phyloP scores from a whole-genome alignment of 2,329 filamentous ascomycete genomes.

The Alternaria gaisen region DNA sequence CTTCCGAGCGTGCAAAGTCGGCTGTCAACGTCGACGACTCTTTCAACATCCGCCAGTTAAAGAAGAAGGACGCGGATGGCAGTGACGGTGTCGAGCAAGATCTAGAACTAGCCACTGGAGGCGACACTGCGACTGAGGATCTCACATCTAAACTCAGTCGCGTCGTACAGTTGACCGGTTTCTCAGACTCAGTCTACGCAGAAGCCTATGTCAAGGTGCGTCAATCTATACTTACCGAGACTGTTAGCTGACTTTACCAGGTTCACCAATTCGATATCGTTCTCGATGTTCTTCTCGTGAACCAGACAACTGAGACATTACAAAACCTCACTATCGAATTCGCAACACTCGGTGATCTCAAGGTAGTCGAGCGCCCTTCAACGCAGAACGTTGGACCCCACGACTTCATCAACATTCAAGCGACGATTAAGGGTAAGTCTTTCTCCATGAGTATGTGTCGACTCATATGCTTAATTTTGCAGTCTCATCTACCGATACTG shows the following conservation, averaged over 20 bases:
- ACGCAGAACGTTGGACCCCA: slow-evolving; percentile 95
- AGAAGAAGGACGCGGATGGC: slow-evolving; percentile 84
- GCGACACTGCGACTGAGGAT: slow-evolving; percentile 84
- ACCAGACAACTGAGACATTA: slow-evolving; percentile 94
- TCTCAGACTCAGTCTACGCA: slow-evolving; percentile 98
- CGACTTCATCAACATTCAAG: slow-evolving; percentile 98
- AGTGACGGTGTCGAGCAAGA: slow-evolving; percentile 88
- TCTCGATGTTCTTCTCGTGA: slow-evolving; percentile 93
- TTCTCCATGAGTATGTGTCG: slow-evolving; percentile 37
- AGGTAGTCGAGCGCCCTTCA: slow-evolving; percentile 95
- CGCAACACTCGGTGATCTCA: slow-evolving; percentile 95
- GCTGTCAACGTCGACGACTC: slow-evolving; percentile 96
- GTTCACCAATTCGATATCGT: slow-evolving; percentile 98
- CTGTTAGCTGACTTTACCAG: slow-evolving; percentile 27
- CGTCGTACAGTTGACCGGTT: slow-evolving; percentile 96
- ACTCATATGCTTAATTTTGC: slow-evolving; percentile 17
- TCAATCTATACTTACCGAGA: background rate
- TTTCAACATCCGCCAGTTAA: slow-evolving; percentile 88
- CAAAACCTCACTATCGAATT: slow-evolving; percentile 98
- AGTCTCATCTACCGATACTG: slow-evolving; percentile 96
- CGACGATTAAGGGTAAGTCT: slow-evolving; percentile 94
- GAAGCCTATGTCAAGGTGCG: slow-evolving; percentile 91
- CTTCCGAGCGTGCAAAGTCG: slow-evolving; percentile 88
- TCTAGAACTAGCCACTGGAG: slow-evolving; percentile 91
- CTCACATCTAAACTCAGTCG: slow-evolving; percentile 92